phyloP scores from a whole-genome alignment of 2,329 filamentous ascomycete species.

The Aspergillus hortae region DNA sequence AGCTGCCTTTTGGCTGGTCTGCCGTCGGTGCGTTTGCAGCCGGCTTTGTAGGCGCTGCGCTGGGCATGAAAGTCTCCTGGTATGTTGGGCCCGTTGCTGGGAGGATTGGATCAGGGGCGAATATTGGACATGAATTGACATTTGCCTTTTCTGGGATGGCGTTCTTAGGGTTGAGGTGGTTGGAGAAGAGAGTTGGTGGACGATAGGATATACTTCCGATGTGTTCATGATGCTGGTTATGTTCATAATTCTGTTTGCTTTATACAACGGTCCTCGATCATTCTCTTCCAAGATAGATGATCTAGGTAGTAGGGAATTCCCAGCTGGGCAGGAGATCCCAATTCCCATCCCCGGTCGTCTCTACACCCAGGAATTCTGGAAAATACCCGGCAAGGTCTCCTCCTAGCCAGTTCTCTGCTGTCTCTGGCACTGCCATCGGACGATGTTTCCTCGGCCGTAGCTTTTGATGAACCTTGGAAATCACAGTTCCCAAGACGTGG shows the following conservation, averaged over 20 bases:
- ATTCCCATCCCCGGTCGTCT: constrained; percentile 22
- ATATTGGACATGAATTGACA: constrained; percentile 34
- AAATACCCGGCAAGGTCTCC: constrained; percentile 26
- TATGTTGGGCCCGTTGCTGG: constrained; percentile 31
- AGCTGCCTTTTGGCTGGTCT: constrained; percentile 33
- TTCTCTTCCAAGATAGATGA: neutral
- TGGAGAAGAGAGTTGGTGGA: constrained; percentile 26
- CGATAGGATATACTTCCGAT: constrained; percentile 6
- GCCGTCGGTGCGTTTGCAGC: constrained; percentile 30
- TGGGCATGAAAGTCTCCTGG: constrained; percentile 35
- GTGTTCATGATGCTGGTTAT: too few relatives aligned
- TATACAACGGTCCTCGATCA: too few relatives aligned
- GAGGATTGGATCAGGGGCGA: constrained; percentile 31
- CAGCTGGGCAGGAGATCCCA: constrained; percentile 29
- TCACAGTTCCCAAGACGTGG: constrained; percentile 31
- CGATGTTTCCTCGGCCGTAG: constrained; percentile 24
- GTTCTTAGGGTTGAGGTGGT: constrained; percentile 28
- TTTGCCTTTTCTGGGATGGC: constrained; percentile 27
- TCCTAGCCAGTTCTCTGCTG: constrained; percentile 4
- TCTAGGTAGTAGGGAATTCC: constrained; percentile 15
- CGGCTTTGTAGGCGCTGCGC: constrained; percentile 30
- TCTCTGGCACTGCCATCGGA: too few relatives aligned
- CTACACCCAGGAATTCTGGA: constrained; percentile 31
- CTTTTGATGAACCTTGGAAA: constrained; percentile 16
- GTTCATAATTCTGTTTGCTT: too few relatives aligned